phyloP scores from a whole-genome alignment of 192 early-diverging fungal species.

The Coemansia furcata region DNA sequence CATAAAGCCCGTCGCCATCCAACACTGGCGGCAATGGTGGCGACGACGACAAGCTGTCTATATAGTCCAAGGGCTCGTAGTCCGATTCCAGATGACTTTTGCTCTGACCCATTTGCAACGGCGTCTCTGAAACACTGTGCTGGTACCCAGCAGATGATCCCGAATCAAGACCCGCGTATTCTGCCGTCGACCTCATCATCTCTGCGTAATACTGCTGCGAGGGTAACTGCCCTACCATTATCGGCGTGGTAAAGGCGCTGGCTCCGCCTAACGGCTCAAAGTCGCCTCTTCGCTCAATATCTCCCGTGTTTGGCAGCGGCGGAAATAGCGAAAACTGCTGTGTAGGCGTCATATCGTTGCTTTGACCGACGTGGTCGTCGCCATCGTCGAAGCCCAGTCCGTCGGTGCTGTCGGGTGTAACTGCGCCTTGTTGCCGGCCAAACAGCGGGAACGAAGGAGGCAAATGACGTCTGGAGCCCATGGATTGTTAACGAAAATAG shows the following conservation, averaged over 20 bases:
- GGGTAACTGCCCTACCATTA: background rate
- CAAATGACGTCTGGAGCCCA: slow-evolving; percentile 1
- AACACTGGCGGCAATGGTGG: background rate
- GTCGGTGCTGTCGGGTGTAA: background rate
- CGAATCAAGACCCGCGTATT: background rate
- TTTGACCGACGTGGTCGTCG: background rate
- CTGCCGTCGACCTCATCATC: background rate
- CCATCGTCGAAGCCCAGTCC: background rate
- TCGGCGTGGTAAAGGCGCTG: background rate
- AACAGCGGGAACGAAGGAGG: background rate
- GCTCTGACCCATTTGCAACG: background rate
- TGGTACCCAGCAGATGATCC: background rate
- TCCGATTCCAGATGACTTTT: background rate
- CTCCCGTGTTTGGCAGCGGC: background rate
- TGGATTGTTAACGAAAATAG: background rate
- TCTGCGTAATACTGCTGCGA: background rate
- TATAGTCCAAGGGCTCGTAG: background rate
- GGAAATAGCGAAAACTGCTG: background rate
- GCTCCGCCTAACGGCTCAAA: background rate
- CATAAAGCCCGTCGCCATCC: background rate
- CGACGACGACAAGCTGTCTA: background rate
- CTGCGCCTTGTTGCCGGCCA: background rate
- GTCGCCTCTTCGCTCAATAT: background rate
- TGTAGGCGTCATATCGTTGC: background rate
- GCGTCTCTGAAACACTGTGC: background rate